These are phyloP conservation scores for Senecio squalidus DNA, from an alignment of 140 eudicot species.

Conservation along the genomic window DNA sequence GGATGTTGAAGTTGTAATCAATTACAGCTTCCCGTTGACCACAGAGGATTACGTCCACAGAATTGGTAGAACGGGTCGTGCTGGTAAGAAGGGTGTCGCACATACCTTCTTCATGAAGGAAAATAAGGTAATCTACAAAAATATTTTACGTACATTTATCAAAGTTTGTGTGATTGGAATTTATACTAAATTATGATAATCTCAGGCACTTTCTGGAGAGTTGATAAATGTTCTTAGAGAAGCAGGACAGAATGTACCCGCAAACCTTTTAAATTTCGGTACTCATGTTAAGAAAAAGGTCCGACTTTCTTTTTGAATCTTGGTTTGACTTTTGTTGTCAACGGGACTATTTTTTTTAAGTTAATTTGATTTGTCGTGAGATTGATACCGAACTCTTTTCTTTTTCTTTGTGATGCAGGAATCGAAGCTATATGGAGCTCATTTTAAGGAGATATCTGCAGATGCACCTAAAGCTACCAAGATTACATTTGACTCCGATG, in stretches of 20 bases:
- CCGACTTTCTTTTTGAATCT: neutral
- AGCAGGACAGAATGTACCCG: conserved; percentile 85
- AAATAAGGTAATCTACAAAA: conserved; percentile 57
- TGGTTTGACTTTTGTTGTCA: conserved; percentile 11
- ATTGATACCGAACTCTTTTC: neutral
- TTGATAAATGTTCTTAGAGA: conserved; percentile 90
- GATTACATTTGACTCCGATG: conserved; percentile 72
- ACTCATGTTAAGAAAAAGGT: conserved; percentile 98
- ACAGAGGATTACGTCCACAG: conserved; percentile 98
- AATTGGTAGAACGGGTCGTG: conserved; percentile 97
- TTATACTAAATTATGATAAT: neutral
- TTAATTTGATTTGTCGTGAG: neutral
- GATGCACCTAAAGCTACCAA: conserved; percentile 98
- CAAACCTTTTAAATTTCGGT: conserved; percentile 74
- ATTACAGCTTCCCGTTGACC: conserved; percentile 93
- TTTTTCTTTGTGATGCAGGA: conserved; percentile 41
- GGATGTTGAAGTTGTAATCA: conserved; percentile 93
- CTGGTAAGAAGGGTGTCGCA: conserved; percentile 98
- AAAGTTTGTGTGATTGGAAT: neutral
- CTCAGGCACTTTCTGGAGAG: conserved; percentile 88
- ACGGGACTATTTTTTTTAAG: neutral
- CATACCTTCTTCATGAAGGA: conserved; percentile 95
- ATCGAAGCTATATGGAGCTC: conserved; percentile 96
- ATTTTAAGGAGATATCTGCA: conserved; percentile 84
- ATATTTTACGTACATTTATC: neutral